Conservation (phyloP, 371 early-diverging fungal species). For the Conidiobolus incongruus region DNA sequence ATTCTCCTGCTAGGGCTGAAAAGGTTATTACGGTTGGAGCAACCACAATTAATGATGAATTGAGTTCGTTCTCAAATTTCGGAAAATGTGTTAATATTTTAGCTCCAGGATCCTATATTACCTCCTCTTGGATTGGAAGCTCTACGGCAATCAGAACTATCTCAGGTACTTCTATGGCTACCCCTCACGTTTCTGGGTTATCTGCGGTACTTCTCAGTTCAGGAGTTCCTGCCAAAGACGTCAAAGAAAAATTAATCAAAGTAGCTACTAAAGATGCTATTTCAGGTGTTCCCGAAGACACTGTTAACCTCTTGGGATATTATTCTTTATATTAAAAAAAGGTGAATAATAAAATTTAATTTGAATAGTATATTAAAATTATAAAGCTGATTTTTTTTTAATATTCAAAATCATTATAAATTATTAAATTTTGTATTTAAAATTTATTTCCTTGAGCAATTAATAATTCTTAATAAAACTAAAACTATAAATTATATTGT, state of each 20-base stretch:
- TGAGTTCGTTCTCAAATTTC: conserved; percentile 73
- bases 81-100: conserved; percentile 86
- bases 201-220: conserved; percentile 16
- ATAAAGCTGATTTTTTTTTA: too few species aligned
- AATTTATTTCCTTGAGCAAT: too few species aligned
- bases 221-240: too few species aligned
- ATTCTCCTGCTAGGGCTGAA: conserved; percentile 16
- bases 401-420: too few species aligned
- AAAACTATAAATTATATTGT: too few species aligned
- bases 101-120: conserved; percentile 82
- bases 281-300: too few species aligned
- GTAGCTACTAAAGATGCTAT: too few species aligned
- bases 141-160: conserved; percentile 9
- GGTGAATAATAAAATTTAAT: conserved; percentile 16
- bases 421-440: too few species aligned
- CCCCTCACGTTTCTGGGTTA: conserved; percentile 56
- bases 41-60: conserved; percentile 35
- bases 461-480: too few species aligned
- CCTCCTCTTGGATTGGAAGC: too few species aligned
- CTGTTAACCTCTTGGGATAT: too few species aligned
- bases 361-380: conserved; percentile 22
- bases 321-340: neutral
- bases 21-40: conserved; percentile 61
- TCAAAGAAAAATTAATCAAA: too few species aligned
- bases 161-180: conserved; percentile 41